Percentiles rank a stretch among this genome's conserved stretches.
These are phyloP conservation scores for Tieghemostelium lacteum DNA, from an alignment of 78 protist species.

Conservation along the genomic window DNA sequence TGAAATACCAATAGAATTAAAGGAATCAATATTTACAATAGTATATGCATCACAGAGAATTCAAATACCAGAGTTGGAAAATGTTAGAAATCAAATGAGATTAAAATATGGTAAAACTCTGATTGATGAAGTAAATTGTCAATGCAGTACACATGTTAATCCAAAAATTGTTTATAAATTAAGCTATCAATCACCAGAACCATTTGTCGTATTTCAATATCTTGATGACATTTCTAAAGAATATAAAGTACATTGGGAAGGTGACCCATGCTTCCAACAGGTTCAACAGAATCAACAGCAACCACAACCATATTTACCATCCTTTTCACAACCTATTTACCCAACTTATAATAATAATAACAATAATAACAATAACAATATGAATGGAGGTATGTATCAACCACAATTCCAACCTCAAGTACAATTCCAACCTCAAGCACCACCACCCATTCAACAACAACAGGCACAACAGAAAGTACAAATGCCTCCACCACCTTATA, in stretches of 20 bases:
- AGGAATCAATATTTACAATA: slow-evolving; percentile 67
- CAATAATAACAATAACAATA: too few species aligned
- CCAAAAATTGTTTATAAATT: slow-evolving; percentile 75
- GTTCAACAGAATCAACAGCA: slow-evolving; percentile 1
- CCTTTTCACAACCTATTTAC: not conserved
- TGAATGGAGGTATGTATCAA: too few species aligned
- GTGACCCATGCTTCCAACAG: not conserved
- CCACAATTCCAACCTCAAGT: not conserved
- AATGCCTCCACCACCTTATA: not conserved
- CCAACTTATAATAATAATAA: too few species aligned
- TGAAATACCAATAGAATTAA: slow-evolving; percentile 64
- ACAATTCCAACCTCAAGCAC: slow-evolving; percentile 23
- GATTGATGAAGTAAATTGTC: slow-evolving; percentile 44
- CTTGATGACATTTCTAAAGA: slow-evolving; percentile 54
- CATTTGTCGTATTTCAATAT: slow-evolving; percentile 50
- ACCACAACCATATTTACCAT: slow-evolving; percentile 15
- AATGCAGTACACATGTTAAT: slow-evolving; percentile 46
- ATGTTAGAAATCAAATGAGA: slow-evolving; percentile 44
- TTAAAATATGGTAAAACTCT: slow-evolving; percentile 64
- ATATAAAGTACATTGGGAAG: slow-evolving; percentile 51
- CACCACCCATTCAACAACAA: not conserved
- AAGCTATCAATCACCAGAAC: slow-evolving; percentile 47
- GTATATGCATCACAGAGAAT: slow-evolving; percentile 80
- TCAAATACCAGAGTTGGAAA: slow-evolving; percentile 77
- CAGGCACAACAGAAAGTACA: not conserved